phyloP scores from a whole-genome alignment of 495 filamentous ascomycete species.

The Collariella sp. region DNA sequence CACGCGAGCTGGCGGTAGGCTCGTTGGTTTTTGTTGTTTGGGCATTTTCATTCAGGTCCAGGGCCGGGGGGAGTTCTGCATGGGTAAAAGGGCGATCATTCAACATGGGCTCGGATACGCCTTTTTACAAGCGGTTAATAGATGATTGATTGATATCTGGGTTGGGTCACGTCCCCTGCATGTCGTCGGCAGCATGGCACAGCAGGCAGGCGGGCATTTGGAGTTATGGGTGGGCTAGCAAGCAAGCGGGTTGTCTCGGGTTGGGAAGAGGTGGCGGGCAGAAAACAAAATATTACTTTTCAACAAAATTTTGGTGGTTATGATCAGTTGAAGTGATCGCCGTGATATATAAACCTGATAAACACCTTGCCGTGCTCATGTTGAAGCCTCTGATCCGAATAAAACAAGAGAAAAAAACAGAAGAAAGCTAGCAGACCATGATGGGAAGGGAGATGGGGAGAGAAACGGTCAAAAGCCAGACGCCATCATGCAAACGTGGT shows the following conservation, averaged over 20 bases:
- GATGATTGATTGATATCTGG: neutral
- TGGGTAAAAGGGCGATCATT: constrained; percentile 19
- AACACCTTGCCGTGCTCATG: neutral
- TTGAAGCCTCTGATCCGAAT: neutral
- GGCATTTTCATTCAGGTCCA: neutral
- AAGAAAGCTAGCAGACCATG: neutral
- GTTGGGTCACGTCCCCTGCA: neutral
- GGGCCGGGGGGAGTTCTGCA: constrained; percentile 7
- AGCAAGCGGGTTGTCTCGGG: neutral
- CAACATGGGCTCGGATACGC: constrained; percentile 21
- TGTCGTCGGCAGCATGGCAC: neutral
- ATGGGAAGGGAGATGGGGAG: neutral
- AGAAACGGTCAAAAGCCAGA: neutral
- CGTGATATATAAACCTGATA: neutral
- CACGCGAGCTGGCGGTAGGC: neutral
- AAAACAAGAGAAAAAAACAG: neutral
- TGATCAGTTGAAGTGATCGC: constrained; percentile 1
- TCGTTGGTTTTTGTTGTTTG: neutral
- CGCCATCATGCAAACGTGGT: constrained; percentile 2
- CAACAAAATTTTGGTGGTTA: neutral
- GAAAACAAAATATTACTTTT: constrained; percentile 10
- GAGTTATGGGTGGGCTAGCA: constrained; percentile 4
- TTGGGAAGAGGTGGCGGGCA: neutral
- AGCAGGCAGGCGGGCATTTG: constrained; percentile 6
- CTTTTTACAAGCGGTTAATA: neutral